phyloP scores from a whole-genome alignment of 371 early-diverging fungal species.

The Mortierella sp. region DNA sequence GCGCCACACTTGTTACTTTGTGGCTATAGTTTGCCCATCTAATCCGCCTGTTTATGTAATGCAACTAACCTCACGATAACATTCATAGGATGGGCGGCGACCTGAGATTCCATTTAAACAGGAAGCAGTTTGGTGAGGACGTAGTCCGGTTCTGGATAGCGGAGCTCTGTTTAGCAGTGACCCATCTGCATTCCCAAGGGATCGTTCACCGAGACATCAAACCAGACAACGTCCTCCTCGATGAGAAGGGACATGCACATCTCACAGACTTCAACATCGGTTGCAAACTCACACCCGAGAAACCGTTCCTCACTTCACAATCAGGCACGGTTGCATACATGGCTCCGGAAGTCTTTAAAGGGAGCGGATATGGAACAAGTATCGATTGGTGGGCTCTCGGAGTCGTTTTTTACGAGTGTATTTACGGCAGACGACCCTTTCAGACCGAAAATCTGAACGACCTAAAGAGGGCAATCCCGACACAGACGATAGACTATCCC shows the following conservation, averaged over 20 bases:
- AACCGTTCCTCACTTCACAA: slow-evolving; percentile 71
- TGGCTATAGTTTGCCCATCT: too few relatives aligned
- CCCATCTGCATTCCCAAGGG: slow-evolving; percentile 80
- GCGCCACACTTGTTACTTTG: not conserved
- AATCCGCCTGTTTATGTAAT: too few relatives aligned
- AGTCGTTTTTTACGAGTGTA: slow-evolving; percentile 79
- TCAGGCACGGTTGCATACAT: slow-evolving; percentile 87
- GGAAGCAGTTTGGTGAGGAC: slow-evolving; percentile 76
- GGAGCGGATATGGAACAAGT: slow-evolving; percentile 76
- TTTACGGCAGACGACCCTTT: slow-evolving; percentile 72
- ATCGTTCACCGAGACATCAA: slow-evolving; percentile 89
- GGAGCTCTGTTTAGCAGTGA: slow-evolving; percentile 77
- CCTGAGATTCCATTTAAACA: slow-evolving; percentile 80
- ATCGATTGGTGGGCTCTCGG: slow-evolving; percentile 97
- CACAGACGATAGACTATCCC: slow-evolving; percentile 67
- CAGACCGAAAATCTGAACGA: slow-evolving; percentile 65
- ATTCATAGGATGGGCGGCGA: slow-evolving; percentile 85
- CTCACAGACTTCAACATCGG: slow-evolving; percentile 89
- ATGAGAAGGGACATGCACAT: slow-evolving; percentile 80
- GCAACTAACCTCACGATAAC: too few relatives aligned
- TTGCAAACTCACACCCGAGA: slow-evolving; percentile 65
- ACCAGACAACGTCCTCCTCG: slow-evolving; percentile 89
- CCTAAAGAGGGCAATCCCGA: slow-evolving; percentile 65
- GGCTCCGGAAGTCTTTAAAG: slow-evolving; percentile 87
- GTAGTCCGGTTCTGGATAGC: slow-evolving; percentile 83